A percentile compares a stretch with the other conserved stretches of the same genome.
Evolutionary conservation across 306 rosid species (phyloP).

Genomic region (Hippophae tibetana): DNA sequence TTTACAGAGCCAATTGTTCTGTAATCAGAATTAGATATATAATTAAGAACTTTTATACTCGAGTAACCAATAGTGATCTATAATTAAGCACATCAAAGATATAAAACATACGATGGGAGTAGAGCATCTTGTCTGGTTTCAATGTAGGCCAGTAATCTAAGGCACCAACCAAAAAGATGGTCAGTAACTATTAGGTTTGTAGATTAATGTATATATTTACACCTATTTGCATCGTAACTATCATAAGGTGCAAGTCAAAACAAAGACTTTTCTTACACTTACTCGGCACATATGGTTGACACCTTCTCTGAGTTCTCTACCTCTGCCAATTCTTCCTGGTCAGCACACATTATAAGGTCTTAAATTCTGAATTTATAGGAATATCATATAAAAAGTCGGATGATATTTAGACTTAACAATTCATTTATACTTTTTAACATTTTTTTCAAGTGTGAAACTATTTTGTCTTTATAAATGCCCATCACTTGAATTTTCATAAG

Average conservation of each 20-base stretch:
- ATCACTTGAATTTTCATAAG: too few species aligned
- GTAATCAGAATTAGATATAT: slow-evolving; percentile 16
- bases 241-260: background rate
- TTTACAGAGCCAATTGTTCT: slow-evolving; percentile 58
- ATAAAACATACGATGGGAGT: slow-evolving; percentile 49
- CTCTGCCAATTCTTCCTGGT: slow-evolving; percentile 69
- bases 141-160: slow-evolving; percentile 42
- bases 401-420: too few species aligned
- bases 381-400: background rate
- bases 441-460: too few species aligned
- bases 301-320: slow-evolving; percentile 52
- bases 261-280: slow-evolving; percentile 28
- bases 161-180: slow-evolving; percentile 17
- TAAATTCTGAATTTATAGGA: background rate
- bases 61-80: slow-evolving; percentile 2
- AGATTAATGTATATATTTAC: background rate
- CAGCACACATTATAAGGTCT: slow-evolving; percentile 5
- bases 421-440: too few species aligned
- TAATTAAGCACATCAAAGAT: slow-evolving; percentile 15
- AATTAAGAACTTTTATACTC: slow-evolving; percentile 10
- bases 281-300: slow-evolving; percentile 59
- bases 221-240: background rate
- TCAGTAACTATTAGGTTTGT: slow-evolving; percentile 4
- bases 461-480: too few species aligned
- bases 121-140: slow-evolving; percentile 59